Conservation (phyloP, 805 yeast species). For the Trichomonascus vanleenenianus region DNA sequence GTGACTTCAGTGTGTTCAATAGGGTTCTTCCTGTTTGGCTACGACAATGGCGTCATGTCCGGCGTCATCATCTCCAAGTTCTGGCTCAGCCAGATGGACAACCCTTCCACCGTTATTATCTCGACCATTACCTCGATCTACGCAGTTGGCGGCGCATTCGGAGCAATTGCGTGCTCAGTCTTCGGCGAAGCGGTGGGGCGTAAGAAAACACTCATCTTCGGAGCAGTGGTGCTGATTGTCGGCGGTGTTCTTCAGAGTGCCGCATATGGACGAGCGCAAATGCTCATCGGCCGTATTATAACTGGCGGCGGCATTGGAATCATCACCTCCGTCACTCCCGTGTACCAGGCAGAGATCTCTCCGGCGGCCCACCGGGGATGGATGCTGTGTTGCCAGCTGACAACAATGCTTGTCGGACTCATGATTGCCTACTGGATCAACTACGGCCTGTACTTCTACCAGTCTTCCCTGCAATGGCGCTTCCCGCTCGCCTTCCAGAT, state of each 20-base stretch:
- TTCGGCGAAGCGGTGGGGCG: constrained; percentile 54
- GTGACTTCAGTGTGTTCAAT: too few relatives aligned
- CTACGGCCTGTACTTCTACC: constrained; percentile 18
- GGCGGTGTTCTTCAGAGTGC: constrained; percentile 26
- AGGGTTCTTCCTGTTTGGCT: constrained; percentile 16
- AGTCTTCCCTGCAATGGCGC: constrained; percentile 21
- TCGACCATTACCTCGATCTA: constrained; percentile 13
- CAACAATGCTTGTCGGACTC: constrained; percentile 29
- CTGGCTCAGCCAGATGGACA: constrained; percentile 13
- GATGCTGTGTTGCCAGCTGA: constrained; percentile 24
- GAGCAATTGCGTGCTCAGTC: constrained; percentile 53
- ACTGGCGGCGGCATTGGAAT: constrained; percentile 51
- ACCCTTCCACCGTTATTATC: constrained; percentile 3
- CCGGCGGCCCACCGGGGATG: constrained; percentile 29
- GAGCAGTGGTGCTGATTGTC: constrained; percentile 22
- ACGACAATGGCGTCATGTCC: constrained; percentile 28
- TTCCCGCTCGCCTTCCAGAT: constrained; percentile 43
- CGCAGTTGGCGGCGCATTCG: constrained; percentile 28
- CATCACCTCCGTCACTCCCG: constrained; percentile 45
- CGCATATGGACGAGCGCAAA: constrained; percentile 29
- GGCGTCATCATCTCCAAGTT: constrained; percentile 22
- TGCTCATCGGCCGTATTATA: constrained; percentile 44
- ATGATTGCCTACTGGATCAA: constrained; percentile 24
- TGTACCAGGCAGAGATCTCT: constrained; percentile 42
- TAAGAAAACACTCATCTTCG: constrained; percentile 54